Conservation (phyloP, 805 yeast species). For the Candida berthetii region DNA sequence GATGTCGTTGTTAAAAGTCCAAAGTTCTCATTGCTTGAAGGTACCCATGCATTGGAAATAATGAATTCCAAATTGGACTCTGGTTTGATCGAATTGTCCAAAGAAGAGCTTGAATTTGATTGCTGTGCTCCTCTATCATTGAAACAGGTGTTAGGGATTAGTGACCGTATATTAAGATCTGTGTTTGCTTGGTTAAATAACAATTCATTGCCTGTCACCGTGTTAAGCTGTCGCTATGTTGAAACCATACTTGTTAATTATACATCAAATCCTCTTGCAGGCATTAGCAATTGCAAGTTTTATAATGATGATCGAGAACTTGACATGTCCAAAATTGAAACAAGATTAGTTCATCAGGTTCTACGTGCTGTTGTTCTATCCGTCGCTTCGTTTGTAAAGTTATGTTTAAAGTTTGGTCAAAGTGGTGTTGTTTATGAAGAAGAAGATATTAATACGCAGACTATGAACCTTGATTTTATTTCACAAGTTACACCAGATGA, state of each 20-base stretch:
- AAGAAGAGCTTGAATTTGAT: slow-evolving; percentile 42
- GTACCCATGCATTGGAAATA: slow-evolving; percentile 83
- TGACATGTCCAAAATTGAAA: slow-evolving; percentile 1
- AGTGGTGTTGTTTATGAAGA: slow-evolving; percentile 65
- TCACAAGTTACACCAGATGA: slow-evolving; percentile 16
- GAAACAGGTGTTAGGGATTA: slow-evolving; percentile 40
- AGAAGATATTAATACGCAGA: slow-evolving; percentile 65
- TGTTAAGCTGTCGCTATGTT: slow-evolving; percentile 70
- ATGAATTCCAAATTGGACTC: slow-evolving; percentile 73
- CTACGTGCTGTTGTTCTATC: slow-evolving; percentile 47
- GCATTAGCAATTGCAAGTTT: slow-evolving; percentile 6
- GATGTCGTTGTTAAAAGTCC: slow-evolving; percentile 56
- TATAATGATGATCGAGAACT: slow-evolving; percentile 4
- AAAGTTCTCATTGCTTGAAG: slow-evolving; percentile 65
- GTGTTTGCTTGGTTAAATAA: slow-evolving; percentile 74
- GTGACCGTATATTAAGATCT: slow-evolving; percentile 46
- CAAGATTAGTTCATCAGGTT: slow-evolving; percentile 38
- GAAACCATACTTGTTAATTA: slow-evolving; percentile 47
- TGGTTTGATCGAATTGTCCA: slow-evolving; percentile 46
- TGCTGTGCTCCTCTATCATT: slow-evolving; percentile 29
- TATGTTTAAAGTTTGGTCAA: slow-evolving; percentile 38
- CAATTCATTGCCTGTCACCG: slow-evolving; percentile 67
- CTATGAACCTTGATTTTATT: slow-evolving; percentile 46
- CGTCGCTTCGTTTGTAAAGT: slow-evolving; percentile 45
- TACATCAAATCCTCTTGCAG: slow-evolving; percentile 15